Evolutionary conservation across 345 rosid genomes (phyloP), one percentile per base, ranked within the genome.

Genomic region (Murraya paniculata): DNA sequence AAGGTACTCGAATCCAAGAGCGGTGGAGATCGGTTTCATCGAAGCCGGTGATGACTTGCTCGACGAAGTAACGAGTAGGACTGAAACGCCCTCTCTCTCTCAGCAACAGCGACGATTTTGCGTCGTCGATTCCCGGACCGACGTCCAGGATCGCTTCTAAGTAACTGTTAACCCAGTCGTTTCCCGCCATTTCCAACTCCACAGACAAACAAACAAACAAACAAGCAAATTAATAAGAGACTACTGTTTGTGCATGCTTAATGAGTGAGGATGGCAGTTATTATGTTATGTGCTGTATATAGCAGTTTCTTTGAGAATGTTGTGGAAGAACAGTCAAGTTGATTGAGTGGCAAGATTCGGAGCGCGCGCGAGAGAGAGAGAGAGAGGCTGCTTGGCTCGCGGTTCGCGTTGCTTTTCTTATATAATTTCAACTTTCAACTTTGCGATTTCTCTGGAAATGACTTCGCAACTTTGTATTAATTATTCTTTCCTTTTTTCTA

Each of bases 21-120:
- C 97, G 97, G 74, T 92, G 90, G 76, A 94, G 97, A 87, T 94
- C 98, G 82, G 94, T 91, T 88, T 93, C 97, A 78, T 92, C 97
- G 82, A 86, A 90, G 70, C 93, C 89, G 53, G 93, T 88, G 87
- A 91, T 90, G 77, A 93, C 98, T 75, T 91, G 91, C 55, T 91
- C 91, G 4, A 88, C 98, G 83, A 90, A 87, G 83, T 88, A 90
- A n/a, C 94, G 91, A 81, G 97, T 88, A 4, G 94, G 90, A 65
- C 90, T 89, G 83, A 91, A 93, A 72, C 82, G 90, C 0, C 98
- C 98, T 81, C 96, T 85, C 79, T 95, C 99, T 64, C 98, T 78
- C 22, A 95, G 81, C 67, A 95, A 77, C 75, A 94, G 78, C 39
- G 99, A 78, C 10, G 85, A 84, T 73, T 89, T 91, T 9, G 82